phyloP scores from a whole-genome alignment of 2,329 filamentous ascomycete genomes.

The Microdochium trichocladiopsis region DNA sequence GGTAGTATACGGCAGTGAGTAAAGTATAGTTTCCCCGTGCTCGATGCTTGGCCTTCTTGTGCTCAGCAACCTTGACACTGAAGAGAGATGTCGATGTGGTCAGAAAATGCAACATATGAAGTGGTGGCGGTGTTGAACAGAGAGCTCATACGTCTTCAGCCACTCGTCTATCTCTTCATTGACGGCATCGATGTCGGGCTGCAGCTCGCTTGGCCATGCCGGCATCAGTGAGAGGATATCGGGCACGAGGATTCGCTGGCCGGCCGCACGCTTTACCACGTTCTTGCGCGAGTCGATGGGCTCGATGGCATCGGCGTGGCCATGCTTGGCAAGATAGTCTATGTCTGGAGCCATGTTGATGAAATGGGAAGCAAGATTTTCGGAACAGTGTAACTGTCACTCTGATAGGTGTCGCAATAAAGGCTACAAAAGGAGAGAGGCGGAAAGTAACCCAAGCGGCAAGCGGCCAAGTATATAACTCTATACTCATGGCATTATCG shows the following conservation, averaged over 20 bases:
- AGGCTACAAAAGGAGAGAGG: no score
- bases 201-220: conserved; percentile 14
- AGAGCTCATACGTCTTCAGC: conserved; percentile 16
- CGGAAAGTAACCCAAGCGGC: no score
- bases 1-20: conserved; percentile 17
- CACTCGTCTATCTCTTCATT: conserved; percentile 17
- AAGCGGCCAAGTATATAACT: no score
- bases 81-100: no score
- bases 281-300: conserved; percentile 12
- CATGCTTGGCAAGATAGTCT: no score
- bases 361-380: no score
- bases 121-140: no score
- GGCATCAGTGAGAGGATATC: conserved; percentile 19
- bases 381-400: no score
- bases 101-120: no score
- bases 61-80: conserved; percentile 15
- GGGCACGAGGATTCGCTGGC: conserved; percentile 16
- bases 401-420: no score
- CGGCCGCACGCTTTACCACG: conserved; percentile 12
- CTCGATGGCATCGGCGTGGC: neutral
- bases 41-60: conserved; percentile 18
- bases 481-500: no score
- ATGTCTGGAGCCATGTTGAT: no score
- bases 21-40: conserved; percentile 17
- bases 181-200: conserved; percentile 16